Percentiles rank a stretch among this genome's conserved stretches.
Evolutionary conservation across 148 eudicot species (phyloP).

Genomic region (Limonium bicolor): DNA sequence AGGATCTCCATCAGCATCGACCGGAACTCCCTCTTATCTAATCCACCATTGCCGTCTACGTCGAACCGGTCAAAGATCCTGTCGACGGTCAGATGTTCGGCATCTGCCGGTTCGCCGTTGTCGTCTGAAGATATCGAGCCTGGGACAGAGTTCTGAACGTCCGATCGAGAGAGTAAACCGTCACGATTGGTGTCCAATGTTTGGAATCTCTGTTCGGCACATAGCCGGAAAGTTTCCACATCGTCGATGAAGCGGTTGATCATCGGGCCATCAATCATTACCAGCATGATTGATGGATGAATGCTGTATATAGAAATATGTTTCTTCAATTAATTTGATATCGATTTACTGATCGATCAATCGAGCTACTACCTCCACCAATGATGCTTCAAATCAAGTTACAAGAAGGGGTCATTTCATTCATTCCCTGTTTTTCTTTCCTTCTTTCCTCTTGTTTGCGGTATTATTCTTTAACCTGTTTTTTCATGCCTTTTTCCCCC

Average conservation of each 20-base stretch:
- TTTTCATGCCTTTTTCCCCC: no score
- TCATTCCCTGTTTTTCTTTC: no score
- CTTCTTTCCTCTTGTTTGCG: no score
- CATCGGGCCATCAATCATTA: slow-evolving; percentile 26
- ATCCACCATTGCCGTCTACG: slow-evolving; percentile 9
- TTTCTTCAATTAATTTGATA: no score
- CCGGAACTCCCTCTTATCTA: slow-evolving; percentile 23
- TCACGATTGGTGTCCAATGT: slow-evolving; percentile 20
- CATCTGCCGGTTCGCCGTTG: slow-evolving; percentile 18
- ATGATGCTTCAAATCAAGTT: no score
- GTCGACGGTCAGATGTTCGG: slow-evolving; percentile 16
- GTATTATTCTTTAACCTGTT: no score
- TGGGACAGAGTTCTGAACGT: slow-evolving; percentile 14
- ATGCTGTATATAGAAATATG: no score
- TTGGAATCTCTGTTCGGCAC: slow-evolving; percentile 21
- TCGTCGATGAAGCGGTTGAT: slow-evolving; percentile 24
- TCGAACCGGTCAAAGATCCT: slow-evolving; percentile 29
- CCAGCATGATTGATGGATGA: slow-evolving; percentile 12
- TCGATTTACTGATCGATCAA: neutral
- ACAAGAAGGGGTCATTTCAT: no score
- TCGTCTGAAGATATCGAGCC: slow-evolving; percentile 14
- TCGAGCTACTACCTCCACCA: no score
- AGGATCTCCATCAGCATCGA: slow-evolving; percentile 30
- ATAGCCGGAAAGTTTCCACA: slow-evolving; percentile 15
- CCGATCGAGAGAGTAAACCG: slow-evolving; percentile 25